Evolutionary conservation across 345 rosid genomes (phyloP).

Genomic region (Pistacia integerrima): DNA sequence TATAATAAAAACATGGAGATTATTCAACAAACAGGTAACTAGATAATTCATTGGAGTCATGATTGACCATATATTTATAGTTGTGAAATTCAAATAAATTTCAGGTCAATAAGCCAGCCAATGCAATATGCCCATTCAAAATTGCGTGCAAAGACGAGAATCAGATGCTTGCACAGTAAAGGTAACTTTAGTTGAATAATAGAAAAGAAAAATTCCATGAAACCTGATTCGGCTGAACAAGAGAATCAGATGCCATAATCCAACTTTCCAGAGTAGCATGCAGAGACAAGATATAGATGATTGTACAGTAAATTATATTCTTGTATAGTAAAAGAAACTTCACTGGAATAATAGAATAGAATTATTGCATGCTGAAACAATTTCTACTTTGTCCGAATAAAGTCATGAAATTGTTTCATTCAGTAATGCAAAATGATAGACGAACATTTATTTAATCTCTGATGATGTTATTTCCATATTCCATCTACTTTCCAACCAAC

Average conservation of each 20-base stretch:
- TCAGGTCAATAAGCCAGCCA: background rate
- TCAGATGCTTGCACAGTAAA: background rate
- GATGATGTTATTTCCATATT: background rate
- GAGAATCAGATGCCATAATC: too few relatives aligned
- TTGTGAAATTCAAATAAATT: background rate
- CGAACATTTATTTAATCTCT: background rate
- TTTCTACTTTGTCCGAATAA: background rate
- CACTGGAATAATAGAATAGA: too few relatives aligned
- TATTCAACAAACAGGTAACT: too few relatives aligned
- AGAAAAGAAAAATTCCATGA: background rate
- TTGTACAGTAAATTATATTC: too few relatives aligned
- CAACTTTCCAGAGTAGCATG: too few relatives aligned
- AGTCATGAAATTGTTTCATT: background rate
- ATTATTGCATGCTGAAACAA: background rate
- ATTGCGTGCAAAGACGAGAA: background rate
- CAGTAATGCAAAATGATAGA: background rate
- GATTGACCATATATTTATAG: background rate
- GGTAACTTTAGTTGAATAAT: background rate
- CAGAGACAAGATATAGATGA: background rate
- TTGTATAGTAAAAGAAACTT: too few relatives aligned
- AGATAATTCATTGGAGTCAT: background rate
- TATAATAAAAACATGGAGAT: background rate
- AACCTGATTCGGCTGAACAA: too few relatives aligned
- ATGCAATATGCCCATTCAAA: background rate
- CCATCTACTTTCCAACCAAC: background rate